Evolutionary conservation across 176 grass and related monocot species (phyloP).

Genomic region (Eleusine coracana): DNA sequence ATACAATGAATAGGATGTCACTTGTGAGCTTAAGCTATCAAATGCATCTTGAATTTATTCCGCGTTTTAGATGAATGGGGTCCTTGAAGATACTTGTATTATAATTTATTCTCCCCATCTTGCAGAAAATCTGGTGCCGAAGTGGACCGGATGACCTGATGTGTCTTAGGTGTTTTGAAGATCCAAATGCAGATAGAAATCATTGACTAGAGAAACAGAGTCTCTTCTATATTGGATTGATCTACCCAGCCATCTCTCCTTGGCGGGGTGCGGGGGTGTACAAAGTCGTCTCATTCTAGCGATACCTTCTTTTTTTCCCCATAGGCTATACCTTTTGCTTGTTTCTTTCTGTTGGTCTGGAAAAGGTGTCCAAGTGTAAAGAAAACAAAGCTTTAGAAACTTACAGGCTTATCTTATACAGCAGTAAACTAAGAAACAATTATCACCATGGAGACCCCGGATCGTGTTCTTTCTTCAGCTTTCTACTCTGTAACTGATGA

Average conservation of each 20-base stretch:
- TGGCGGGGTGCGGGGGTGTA: conserved; percentile 45
- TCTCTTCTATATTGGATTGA: not conserved
- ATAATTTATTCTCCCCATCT: conserved; percentile 13
- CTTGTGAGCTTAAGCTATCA: not conserved
- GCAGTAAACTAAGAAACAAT: not conserved
- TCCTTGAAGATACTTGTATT: conserved; percentile 1
- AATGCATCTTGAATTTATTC: not conserved
- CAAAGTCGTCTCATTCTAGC: conserved; percentile 27
- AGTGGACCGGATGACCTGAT: conserved; percentile 16
- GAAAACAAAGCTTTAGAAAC: conserved; percentile 14
- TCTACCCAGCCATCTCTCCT: conserved; percentile 34
- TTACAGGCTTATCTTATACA: conserved; percentile 29
- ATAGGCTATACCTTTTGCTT: conserved; percentile 11
- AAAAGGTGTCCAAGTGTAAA: conserved; percentile 28
- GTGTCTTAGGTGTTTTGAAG: not conserved
- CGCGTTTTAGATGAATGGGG: not conserved
- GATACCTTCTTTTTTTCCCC: not conserved
- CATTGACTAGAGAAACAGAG: conserved; percentile 2
- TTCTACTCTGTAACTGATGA: not conserved
- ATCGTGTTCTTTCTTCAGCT: not conserved
- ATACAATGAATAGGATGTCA: not conserved
- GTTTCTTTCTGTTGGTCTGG: conserved; percentile 13
- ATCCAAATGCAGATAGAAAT: conserved; percentile 7
- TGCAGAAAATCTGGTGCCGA: conserved; percentile 20
- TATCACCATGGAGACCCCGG: not conserved